A percentile compares a stretch with the other conserved stretches of the same genome.
Conservation (phyloP, 345 rosid species). For the Abelmoschus esculentus region DNA sequence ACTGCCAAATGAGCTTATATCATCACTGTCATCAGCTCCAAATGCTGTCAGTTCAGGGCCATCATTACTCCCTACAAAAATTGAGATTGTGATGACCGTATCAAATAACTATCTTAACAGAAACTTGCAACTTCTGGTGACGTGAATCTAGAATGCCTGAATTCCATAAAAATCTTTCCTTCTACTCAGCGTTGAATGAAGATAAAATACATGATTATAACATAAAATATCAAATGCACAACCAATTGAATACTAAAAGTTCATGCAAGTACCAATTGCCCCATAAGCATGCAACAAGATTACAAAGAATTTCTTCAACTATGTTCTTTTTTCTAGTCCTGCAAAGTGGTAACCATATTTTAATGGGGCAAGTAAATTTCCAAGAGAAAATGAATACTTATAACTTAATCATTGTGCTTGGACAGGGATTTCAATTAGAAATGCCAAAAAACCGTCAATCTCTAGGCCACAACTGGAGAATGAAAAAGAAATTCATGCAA, state of each 20-base stretch:
- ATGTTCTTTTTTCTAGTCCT: not conserved
- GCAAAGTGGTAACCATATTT: not conserved
- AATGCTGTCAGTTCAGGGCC: slow-evolving; percentile 22
- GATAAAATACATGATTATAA: not conserved
- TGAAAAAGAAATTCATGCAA: not conserved
- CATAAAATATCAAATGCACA: not conserved
- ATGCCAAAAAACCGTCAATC: not conserved
- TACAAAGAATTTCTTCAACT: not conserved
- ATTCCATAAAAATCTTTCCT: not conserved
- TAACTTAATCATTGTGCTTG: not conserved
- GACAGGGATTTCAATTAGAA: not conserved
- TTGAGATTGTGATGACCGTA: not conserved
- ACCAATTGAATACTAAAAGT: not conserved
- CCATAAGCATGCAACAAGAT: not conserved
- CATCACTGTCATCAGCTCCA: slow-evolving; percentile 30
- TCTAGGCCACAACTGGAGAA: not conserved
- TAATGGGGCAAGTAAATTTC: not conserved
- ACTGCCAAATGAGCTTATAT: slow-evolving; percentile 29
- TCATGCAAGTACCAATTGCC: not conserved
- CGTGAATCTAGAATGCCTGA: not conserved
- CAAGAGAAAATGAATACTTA: not conserved
- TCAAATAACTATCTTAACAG: slow-evolving; percentile 7
- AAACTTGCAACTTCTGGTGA: not conserved
- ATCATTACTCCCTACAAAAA: slow-evolving; percentile 24
- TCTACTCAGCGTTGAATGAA: not conserved